Evolutionary conservation across 2,329 filamentous ascomycete species (phyloP).

Genomic region (Colletotrichum liaoningense): DNA sequence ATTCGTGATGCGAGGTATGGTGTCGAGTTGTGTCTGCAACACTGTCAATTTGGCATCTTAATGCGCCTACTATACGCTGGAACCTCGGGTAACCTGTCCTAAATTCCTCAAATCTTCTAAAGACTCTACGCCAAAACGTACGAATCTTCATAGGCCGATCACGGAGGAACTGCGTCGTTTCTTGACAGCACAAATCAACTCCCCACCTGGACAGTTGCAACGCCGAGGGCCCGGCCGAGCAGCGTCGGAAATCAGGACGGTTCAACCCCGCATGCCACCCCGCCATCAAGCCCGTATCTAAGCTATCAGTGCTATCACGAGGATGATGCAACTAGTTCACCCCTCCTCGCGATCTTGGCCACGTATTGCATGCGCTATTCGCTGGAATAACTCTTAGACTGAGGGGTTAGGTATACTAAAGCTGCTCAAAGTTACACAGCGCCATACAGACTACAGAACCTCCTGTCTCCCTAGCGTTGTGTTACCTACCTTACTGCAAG

Average conservation of each 20-base stretch:
- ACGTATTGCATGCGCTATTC: not conserved
- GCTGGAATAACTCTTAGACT: not conserved
- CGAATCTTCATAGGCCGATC: constrained; percentile 20
- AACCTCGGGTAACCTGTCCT: not conserved
- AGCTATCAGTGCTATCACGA: constrained; percentile 27
- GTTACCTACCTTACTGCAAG: not conserved
- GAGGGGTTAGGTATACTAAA: too few species aligned
- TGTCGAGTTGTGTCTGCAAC: not conserved
- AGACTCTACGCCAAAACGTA: not conserved
- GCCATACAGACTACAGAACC: not conserved
- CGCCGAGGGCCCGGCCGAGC: constrained; percentile 29
- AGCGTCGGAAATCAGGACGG: constrained; percentile 1
- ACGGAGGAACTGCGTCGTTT: constrained; percentile 18
- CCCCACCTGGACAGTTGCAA: constrained; percentile 16
- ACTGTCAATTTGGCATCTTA: too few species aligned
- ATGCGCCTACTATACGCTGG: not conserved
- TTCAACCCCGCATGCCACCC: constrained; percentile 19
- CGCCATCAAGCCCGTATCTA: constrained; percentile 4
- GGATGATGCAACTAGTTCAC: not conserved
- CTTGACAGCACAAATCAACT: not conserved
- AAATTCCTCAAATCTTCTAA: not conserved
- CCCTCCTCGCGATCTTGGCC: not conserved
- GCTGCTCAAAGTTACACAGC: not conserved
- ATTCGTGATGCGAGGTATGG: not conserved
- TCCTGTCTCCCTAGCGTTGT: not conserved